These are phyloP conservation scores for Protomyces lactucae-debilis DNA, from an alignment of 1,139 yeast genomes.

Conservation along the genomic window DNA sequence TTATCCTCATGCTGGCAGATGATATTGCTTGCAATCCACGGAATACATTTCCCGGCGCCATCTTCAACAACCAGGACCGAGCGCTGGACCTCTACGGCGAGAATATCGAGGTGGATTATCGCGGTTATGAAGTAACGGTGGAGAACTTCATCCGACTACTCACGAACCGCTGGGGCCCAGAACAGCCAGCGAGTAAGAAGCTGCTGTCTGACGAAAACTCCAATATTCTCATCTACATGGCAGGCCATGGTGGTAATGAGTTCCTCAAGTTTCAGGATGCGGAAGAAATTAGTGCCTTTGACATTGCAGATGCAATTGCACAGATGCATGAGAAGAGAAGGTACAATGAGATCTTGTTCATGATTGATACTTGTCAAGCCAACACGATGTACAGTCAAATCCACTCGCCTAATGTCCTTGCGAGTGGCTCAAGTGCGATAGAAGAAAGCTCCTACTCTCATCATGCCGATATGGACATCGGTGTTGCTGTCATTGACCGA, in stretches of 20 bases:
- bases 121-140: conserved; percentile 97
- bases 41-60: conserved; percentile 93
- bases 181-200: conserved; percentile 87
- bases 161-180: conserved; percentile 88
- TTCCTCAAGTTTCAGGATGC: conserved; percentile 97
- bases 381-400: conserved; percentile 93
- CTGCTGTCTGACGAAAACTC: conserved; percentile 88
- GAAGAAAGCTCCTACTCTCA: conserved; percentile 94
- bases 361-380: conserved; percentile 99
- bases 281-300: conserved; percentile 92
- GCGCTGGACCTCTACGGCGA: conserved; percentile 94
- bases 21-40: conserved; percentile 97
- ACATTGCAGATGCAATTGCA: conserved; percentile 92
- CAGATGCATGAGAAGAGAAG: conserved; percentile 92
- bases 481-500: conserved; percentile 95
- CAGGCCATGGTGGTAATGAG: conserved; percentile 99
- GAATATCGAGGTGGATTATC: conserved; percentile 88
- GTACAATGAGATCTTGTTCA: conserved; percentile 89
- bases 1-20: conserved; percentile 90
- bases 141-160: conserved; percentile 84
- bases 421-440: conserved; percentile 86
- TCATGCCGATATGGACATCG: conserved; percentile 90
- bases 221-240: conserved; percentile 86
- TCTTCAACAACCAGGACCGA: conserved; percentile 88
- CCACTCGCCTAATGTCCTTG: conserved; percentile 85